A percentile compares a stretch with the other conserved stretches of the same genome.
These are phyloP conservation scores for Pseudogymnoascus sp. DNA, from an alignment of 2,329 filamentous ascomycete genomes.

Conservation along the genomic window DNA sequence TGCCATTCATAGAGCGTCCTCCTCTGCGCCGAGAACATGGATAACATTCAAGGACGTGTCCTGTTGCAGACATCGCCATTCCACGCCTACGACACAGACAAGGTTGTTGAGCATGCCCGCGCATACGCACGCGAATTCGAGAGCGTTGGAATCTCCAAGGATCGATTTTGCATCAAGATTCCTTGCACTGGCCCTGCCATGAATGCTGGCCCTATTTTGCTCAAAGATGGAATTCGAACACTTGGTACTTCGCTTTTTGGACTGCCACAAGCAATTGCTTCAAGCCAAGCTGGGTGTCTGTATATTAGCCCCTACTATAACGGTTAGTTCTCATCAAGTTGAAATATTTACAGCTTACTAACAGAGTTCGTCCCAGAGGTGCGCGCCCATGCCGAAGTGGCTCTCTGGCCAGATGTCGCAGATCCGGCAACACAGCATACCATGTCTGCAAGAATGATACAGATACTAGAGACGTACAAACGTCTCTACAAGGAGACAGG, in stretches of 20 bases:
- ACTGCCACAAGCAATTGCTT: slow-evolving; percentile 40
- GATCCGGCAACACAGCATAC: slow-evolving; percentile 38
- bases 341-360: not conserved
- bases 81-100: slow-evolving; percentile 37
- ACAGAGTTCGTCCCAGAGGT: slow-evolving; percentile 28
- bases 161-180: slow-evolving; percentile 44
- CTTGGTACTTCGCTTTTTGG: slow-evolving; percentile 40
- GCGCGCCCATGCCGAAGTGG: slow-evolving; percentile 34
- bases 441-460: slow-evolving; percentile 38
- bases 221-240: slow-evolving; percentile 37
- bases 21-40: slow-evolving; percentile 30
- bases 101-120: slow-evolving; percentile 37
- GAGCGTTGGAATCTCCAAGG: slow-evolving; percentile 35
- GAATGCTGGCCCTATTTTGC: slow-evolving; percentile 36
- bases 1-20: slow-evolving; percentile 3
- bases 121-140: slow-evolving; percentile 39
- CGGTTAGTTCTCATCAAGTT: slow-evolving; percentile 22
- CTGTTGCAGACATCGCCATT: slow-evolving; percentile 40
- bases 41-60: slow-evolving; percentile 38
- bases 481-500: slow-evolving; percentile 38
- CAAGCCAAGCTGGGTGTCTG: slow-evolving; percentile 38
- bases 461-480: slow-evolving; percentile 40
- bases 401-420: slow-evolving; percentile 38
- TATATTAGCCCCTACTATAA: slow-evolving; percentile 44
- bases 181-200: slow-evolving; percentile 40